Conservation (phyloP, 257 asterid species). For the Solanum acaule region DNA sequence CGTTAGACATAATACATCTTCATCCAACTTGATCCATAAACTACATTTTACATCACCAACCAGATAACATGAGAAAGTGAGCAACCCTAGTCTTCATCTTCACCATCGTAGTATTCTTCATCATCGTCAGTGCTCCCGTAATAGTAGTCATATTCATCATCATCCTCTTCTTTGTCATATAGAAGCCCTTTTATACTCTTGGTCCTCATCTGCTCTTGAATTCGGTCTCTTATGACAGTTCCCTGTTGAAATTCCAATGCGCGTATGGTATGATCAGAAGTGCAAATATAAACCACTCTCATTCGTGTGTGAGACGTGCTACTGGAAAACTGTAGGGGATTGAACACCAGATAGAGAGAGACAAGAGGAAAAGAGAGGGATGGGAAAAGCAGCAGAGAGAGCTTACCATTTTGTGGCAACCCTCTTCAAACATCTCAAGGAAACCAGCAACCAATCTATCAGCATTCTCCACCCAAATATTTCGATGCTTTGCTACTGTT, state of each 20-base stretch:
- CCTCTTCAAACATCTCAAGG: conserved; percentile 57
- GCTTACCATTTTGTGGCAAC: conserved; percentile 38
- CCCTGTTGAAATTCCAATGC: conserved; percentile 20
- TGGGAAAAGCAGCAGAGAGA: neutral
- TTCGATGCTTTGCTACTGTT: conserved; percentile 41
- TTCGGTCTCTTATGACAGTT: conserved; percentile 43
- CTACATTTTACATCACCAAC: neutral
- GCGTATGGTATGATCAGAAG: neutral
- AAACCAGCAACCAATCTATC: conserved; percentile 55
- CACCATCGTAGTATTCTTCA: conserved; percentile 21
- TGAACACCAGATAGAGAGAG: neutral
- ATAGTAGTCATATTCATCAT: conserved; percentile 18
- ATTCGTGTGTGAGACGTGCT: neutral
- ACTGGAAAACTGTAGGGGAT: neutral
- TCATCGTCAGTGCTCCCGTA: conserved; percentile 15
- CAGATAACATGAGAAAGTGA: neutral
- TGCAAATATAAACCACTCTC: neutral
- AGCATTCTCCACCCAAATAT: conserved; percentile 56
- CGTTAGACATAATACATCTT: neutral
- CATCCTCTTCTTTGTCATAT: conserved; percentile 25
- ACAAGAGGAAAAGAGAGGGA: neutral
- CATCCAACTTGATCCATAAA: neutral
- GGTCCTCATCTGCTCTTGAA: conserved; percentile 40
- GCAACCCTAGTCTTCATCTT: conserved; percentile 10
- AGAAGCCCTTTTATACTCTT: conserved; percentile 27